Percentiles rank a stretch among this genome's conserved stretches.
Conservation (phyloP, 2,329 filamentous ascomycete genomes). For the Aspergillus neotritici region DNA sequence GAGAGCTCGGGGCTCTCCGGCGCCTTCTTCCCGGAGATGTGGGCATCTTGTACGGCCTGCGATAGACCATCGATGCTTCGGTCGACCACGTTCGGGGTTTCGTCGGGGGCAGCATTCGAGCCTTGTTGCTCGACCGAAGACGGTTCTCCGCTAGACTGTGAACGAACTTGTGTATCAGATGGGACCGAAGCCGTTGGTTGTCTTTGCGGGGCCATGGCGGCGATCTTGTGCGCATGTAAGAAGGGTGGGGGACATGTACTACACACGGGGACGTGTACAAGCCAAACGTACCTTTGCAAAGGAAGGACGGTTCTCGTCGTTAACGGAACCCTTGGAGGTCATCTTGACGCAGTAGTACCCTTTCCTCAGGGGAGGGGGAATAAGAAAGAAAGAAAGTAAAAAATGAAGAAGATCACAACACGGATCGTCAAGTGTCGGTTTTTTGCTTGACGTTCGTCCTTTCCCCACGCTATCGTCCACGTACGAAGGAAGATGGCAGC, state of each 20-base stretch:
- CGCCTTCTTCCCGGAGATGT: conserved; percentile 25
- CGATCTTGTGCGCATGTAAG: conserved; percentile 34
- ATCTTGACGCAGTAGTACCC: conserved; percentile 20
- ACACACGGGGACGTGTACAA: neutral
- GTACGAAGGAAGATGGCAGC: conserved; percentile 15
- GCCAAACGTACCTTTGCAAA: conserved; percentile 64
- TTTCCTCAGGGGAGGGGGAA: too few relatives aligned
- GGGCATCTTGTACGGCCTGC: conserved; percentile 29
- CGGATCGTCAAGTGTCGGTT: neutral
- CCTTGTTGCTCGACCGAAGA: conserved; percentile 16
- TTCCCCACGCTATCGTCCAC: conserved; percentile 8
- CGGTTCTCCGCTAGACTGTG: conserved; percentile 15
- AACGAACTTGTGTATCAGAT: conserved; percentile 23
- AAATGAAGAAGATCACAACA: conserved; percentile 1
- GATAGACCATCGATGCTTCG: conserved; percentile 27
- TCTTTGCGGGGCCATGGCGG: conserved; percentile 37
- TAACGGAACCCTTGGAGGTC: conserved; percentile 27
- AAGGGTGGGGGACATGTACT: neutral
- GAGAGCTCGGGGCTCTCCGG: conserved; percentile 23
- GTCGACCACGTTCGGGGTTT: conserved; percentile 16
- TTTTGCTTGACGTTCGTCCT: too few relatives aligned
- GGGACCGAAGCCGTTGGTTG: conserved; percentile 21
- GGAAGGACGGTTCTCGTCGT: conserved; percentile 47
- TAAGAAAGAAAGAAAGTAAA: too few relatives aligned
- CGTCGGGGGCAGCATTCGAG: conserved; percentile 15